Conservation (phyloP, 805 yeast species). For the Pichia ethanolica region DNA sequence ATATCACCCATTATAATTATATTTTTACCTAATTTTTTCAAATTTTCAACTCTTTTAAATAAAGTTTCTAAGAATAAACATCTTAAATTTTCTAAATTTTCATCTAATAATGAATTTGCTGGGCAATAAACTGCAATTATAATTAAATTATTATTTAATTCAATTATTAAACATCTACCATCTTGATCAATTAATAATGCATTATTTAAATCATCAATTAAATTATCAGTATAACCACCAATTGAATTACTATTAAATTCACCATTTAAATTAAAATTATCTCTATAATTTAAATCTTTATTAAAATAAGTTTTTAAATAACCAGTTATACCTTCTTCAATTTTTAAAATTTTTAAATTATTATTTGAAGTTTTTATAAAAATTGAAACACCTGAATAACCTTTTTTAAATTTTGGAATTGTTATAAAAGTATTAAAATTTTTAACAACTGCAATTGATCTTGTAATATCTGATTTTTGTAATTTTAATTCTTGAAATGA, state of each 20-base stretch:
- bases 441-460: conserved; percentile 32
- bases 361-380: conserved; percentile 51
- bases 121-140: conserved; percentile 78
- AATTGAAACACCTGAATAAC: conserved; percentile 89
- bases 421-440: conserved; percentile 62
- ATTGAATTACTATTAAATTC: conserved; percentile 31
- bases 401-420: conserved; percentile 60
- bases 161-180: conserved; percentile 76
- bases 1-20: conserved; percentile 86
- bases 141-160: conserved; percentile 55
- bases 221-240: conserved; percentile 60
- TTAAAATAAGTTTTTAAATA: conserved; percentile 26
- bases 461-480: conserved; percentile 39
- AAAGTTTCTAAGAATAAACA: conserved; percentile 50
- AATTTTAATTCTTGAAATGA: conserved; percentile 83
- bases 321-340: conserved; percentile 93
- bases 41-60: conserved; percentile 51
- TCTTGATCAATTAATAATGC: conserved; percentile 59
- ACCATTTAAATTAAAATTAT: conserved; percentile 13
- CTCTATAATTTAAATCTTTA: conserved; percentile 17
- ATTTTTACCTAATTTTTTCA: conserved; percentile 50
- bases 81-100: conserved; percentile 56
- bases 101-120: conserved; percentile 72
- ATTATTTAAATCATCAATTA: conserved; percentile 26
- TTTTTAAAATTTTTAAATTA: conserved; percentile 47